Evolutionary conservation across 768 basidiomycete genomes (phyloP).

Genomic region (Vararia minispora): DNA sequence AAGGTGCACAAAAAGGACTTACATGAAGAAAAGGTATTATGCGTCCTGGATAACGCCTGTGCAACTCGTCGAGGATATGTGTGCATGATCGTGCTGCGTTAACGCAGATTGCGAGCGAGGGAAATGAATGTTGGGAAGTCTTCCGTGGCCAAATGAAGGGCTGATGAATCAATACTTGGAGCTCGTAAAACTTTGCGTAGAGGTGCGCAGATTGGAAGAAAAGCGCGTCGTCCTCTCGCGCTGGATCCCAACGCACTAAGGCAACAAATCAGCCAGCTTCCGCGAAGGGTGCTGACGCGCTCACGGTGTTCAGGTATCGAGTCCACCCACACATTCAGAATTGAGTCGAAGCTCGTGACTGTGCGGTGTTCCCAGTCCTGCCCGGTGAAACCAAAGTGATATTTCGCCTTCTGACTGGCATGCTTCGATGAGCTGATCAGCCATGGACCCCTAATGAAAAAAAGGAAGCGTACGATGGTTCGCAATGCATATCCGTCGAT

Average conservation of each 20-base stretch:
- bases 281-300: constrained; percentile 14
- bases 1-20: constrained; percentile 4
- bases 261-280: not conserved
- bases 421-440: constrained; percentile 34
- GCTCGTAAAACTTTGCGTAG: constrained; percentile 41
- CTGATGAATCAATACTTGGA: constrained; percentile 45
- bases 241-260: constrained; percentile 33
- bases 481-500: constrained; percentile 59
- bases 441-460: no score
- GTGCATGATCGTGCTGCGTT: constrained; percentile 39
- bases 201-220: constrained; percentile 50
- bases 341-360: constrained; percentile 54
- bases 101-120: constrained; percentile 44
- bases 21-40: constrained; percentile 22
- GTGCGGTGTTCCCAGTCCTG: constrained; percentile 45
- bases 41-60: constrained; percentile 17
- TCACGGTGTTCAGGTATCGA: constrained; percentile 56
- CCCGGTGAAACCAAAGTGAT: constrained; percentile 39
- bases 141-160: constrained; percentile 36
- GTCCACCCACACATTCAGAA: constrained; percentile 64
- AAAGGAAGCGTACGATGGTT: constrained; percentile 44
- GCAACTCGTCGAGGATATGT: constrained; percentile 34
- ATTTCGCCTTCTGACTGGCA: constrained; percentile 55
- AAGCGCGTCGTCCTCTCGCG: constrained; percentile 27
- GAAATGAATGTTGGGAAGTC: constrained; percentile 29